Base-by-base conservation (phyloP, 1,139 yeast species). In the Williopsis jadinii region DNA sequence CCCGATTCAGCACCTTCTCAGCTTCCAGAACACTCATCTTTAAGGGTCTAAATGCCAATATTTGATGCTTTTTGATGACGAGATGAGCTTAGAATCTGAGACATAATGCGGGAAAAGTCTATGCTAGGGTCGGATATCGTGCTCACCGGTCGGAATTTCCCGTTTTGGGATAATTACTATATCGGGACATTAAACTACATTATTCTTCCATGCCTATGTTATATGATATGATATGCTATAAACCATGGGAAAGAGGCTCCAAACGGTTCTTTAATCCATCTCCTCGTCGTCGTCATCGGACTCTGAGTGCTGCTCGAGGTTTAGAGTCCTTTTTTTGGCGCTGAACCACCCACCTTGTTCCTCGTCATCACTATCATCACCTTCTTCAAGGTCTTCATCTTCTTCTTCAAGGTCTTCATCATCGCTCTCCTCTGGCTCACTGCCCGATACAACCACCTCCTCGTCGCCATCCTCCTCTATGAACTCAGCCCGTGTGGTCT, bases 371-470 rank as follows among this genome's bases (percentile, higher is more conserved):
- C 6, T 6, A 19, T 19, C 54, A 4, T 49, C 56, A 34, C 53
- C 54, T 19, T 50, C 51, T 36, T 47, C 57, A 15, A 43, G 55
- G 28, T 50, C 58, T 13, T 39, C 46, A 1, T 53, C 54, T 3
- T 49, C 54, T 5, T 44, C 54, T 10, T 49, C 52, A 2, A 50
- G 58, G 2, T 54, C 60, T 9, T 45, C 49, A 12, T 51, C 59
- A 3, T 44, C 59, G 28, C 53, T 54, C 3, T 45, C 49, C 24
- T 41, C 48, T 9, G 45, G 48, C 9, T 42, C 54, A 8, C 46
- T 47, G 5, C 62, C 66, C 34, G 61, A 63, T 44, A 64, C 51
- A 26, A 49, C 49, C 10, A 49, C 50, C 9, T 44, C 52, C 26
- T 54, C 58, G 5, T 55, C 58, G 8, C 47, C 50, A 27, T 50